phyloP scores from a whole-genome alignment of 371 early-diverging fungal species.

The Cokeromyces recurvatus region DNA sequence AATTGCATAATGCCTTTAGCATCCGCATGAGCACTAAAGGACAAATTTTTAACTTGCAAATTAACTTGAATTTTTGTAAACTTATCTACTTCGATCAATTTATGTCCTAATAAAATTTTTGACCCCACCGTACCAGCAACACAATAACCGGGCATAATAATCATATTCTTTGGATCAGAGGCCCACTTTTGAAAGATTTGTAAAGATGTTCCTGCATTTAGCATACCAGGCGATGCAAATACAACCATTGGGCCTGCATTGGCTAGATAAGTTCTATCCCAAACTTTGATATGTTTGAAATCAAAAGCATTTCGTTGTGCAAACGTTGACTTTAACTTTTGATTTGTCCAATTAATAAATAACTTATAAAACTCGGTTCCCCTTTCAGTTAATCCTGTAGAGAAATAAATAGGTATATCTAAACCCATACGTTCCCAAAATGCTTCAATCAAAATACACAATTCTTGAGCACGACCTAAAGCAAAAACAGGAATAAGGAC shows the following conservation, averaged over 20 bases:
- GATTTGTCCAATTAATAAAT: conserved; percentile 95
- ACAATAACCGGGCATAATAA: conserved; percentile 94
- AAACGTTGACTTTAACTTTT: conserved; percentile 85
- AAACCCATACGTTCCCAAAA: conserved; percentile 95
- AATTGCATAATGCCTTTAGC: conserved; percentile 98
- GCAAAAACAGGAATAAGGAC: conserved; percentile 97
- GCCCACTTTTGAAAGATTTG: conserved; percentile 91
- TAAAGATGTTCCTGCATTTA: conserved; percentile 78
- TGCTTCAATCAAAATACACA: conserved; percentile 90
- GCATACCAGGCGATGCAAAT: conserved; percentile 96
- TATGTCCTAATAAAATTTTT: conserved; percentile 89
- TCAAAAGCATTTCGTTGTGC: conserved; percentile 90
- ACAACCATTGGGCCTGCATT: conserved; percentile 86
- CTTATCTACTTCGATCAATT: conserved; percentile 74
- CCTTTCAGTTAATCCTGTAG: conserved; percentile 89
- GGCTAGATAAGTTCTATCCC: conserved; percentile 67
- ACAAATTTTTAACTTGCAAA: conserved; percentile 90
- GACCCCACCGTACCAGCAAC: conserved; percentile 95
- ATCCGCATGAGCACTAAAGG: conserved; percentile 99
- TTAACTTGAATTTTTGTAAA: conserved; percentile 80
- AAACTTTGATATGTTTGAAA: conserved; percentile 88
- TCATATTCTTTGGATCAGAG: conserved; percentile 84
- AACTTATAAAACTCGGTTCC: conserved; percentile 93
- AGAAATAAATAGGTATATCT: conserved; percentile 87
- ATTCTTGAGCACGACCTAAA: conserved; percentile 94